Percentiles rank a stretch among this genome's conserved stretches.
phyloP scores from a whole-genome alignment of 2,329 filamentous ascomycete genomes.

The Epichloe bromicola region DNA sequence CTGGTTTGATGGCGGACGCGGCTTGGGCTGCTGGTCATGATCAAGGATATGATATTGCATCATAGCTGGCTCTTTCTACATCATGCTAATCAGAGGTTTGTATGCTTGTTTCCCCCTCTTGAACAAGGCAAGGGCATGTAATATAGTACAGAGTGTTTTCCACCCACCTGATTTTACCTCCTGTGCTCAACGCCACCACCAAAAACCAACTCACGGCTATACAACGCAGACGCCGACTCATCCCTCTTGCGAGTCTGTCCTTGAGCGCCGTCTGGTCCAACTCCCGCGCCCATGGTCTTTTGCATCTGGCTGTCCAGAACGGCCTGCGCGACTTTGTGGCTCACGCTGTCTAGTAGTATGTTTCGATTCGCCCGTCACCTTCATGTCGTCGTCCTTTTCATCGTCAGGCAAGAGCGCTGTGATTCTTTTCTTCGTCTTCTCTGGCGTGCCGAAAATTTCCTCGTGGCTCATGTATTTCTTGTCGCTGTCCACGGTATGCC shows the following conservation, averaged over 20 bases:
- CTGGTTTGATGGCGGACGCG: too few species aligned
- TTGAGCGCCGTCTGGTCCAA: not conserved
- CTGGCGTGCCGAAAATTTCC: conserved; percentile 15
- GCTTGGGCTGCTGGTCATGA: too few species aligned
- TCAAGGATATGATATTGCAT: too few species aligned
- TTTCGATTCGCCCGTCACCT: not conserved
- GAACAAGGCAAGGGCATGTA: not conserved
- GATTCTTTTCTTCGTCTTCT: conserved; percentile 9
- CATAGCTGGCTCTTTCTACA: too few species aligned
- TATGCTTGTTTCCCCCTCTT: too few species aligned
- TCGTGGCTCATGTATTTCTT: conserved; percentile 17
- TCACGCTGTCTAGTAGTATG: not conserved
- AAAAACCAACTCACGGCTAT: too few species aligned
- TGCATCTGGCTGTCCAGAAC: not conserved
- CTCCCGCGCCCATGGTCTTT: not conserved
- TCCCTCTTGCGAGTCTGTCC: not conserved
- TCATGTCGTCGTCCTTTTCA: not conserved
- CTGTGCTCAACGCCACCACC: not conserved
- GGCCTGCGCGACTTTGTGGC: too few species aligned
- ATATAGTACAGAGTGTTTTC: not conserved
- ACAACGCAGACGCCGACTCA: too few species aligned
- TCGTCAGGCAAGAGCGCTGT: conserved; percentile 1
- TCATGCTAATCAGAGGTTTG: too few species aligned
- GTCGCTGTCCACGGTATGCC: conserved; percentile 12
- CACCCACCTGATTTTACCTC: not conserved